Percentiles rank a stretch among this genome's conserved stretches.
phyloP scores from a whole-genome alignment of 2,329 filamentous ascomycete species.

The Epicoccum nigrum region DNA sequence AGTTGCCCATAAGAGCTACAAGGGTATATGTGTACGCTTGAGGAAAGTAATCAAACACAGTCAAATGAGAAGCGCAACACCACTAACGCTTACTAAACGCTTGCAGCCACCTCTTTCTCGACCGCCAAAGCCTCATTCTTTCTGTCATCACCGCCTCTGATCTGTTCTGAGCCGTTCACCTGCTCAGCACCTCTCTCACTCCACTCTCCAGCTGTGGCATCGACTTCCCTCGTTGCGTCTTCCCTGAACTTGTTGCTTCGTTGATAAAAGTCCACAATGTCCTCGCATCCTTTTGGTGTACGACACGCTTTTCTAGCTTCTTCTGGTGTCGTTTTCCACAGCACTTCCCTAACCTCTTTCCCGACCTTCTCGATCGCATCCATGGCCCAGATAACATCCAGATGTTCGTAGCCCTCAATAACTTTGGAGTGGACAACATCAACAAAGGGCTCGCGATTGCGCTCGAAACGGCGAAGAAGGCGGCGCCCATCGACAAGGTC shows the following conservation, averaged over 20 bases:
- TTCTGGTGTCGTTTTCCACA: conserved; percentile 75
- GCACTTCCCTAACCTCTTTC: conserved; percentile 75
- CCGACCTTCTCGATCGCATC: conserved; percentile 85
- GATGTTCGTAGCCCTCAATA: conserved; percentile 83
- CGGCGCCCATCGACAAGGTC: conserved; percentile 81
- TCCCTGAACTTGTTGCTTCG: conserved; percentile 22
- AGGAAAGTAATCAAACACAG: not conserved
- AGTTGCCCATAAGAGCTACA: not conserved
- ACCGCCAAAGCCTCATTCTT: conserved; percentile 25
- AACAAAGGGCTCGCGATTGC: conserved; percentile 80
- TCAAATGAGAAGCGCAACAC: not conserved
- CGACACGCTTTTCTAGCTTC: conserved; percentile 65
- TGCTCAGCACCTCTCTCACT: conserved; percentile 35
- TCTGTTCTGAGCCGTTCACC: conserved; percentile 20
- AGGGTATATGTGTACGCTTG: conserved; percentile 13
- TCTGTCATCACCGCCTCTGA: conserved; percentile 33
- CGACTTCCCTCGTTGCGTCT: conserved; percentile 29
- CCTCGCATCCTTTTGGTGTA: conserved; percentile 68
- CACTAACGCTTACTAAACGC: not conserved
- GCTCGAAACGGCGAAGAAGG: conserved; percentile 75
- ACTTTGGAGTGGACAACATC: conserved; percentile 80
- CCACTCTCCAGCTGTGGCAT: conserved; percentile 41
- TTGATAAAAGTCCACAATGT: conserved; percentile 39
- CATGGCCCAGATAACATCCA: conserved; percentile 95
- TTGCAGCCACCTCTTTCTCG: conserved; percentile 12